A percentile compares a stretch with the other conserved stretches of the same genome.
Evolutionary conservation across 75 land plant genomes (phyloP).

Genomic region (Pinus albicaulis): DNA sequence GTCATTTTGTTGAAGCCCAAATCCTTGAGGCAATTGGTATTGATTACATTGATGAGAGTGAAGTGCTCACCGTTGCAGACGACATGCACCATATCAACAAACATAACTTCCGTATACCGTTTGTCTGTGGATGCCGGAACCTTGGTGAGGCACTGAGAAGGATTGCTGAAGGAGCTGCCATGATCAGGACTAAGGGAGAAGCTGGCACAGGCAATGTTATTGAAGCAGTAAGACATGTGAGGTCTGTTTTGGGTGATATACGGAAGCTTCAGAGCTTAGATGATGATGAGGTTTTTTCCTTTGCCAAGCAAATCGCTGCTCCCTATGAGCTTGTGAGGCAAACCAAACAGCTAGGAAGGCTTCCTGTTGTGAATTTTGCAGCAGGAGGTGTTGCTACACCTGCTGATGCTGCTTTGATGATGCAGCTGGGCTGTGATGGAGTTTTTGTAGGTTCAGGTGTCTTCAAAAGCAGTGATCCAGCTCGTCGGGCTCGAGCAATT

Average conservation of each 20-base stretch:
- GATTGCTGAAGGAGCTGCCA: constrained; percentile 76
- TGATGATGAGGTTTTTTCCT: constrained; percentile 74
- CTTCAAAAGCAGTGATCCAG: constrained; percentile 92
- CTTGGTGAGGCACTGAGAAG: constrained; percentile 72
- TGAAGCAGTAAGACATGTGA: constrained; percentile 86
- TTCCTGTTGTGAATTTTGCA: constrained; percentile 85
- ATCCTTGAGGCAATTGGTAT: constrained; percentile 81
- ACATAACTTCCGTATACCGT: constrained; percentile 83
- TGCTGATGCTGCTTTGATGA: constrained; percentile 95
- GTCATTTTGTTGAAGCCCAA: constrained; percentile 89
- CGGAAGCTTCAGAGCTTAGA: constrained; percentile 59
- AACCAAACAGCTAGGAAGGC: constrained; percentile 92
- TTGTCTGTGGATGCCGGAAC: constrained; percentile 82
- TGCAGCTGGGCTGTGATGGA: constrained; percentile 97
- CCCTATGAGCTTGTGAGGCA: constrained; percentile 93
- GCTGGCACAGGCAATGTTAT: constrained; percentile 92
- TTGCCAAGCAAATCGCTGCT: constrained; percentile 66
- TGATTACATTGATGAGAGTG: constrained; percentile 87
- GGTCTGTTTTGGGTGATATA: constrained; percentile 70
- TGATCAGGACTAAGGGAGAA: constrained; percentile 94
- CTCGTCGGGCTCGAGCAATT: constrained; percentile 58
- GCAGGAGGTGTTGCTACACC: constrained; percentile 87
- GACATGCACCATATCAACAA: constrained; percentile 87
- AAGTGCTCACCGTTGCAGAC: constrained; percentile 84
- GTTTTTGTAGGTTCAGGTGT: constrained; percentile 95